These are phyloP conservation scores for Stachybotrys chartarum DNA, from an alignment of 2,329 filamentous ascomycete genomes.

Conservation along the genomic window DNA sequence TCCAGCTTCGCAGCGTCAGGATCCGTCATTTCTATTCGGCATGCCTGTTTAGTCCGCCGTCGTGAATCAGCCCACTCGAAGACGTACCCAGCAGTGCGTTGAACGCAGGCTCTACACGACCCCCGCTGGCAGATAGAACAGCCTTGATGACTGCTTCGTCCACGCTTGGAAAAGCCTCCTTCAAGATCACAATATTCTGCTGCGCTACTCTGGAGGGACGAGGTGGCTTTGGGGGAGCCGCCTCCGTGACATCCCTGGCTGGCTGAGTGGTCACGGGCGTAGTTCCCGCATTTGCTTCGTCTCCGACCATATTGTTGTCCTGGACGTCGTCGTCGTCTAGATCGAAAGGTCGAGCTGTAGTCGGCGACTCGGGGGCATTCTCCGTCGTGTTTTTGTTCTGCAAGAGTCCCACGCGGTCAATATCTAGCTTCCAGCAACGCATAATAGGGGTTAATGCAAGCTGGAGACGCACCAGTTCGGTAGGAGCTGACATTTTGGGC, in stretches of 20 bases:
- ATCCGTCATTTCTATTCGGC: slow-evolving; percentile 63
- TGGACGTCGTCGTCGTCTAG: slow-evolving; percentile 65
- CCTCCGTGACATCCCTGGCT: slow-evolving; percentile 24
- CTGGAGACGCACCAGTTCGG: slow-evolving; percentile 32
- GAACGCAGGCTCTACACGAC: slow-evolving; percentile 87
- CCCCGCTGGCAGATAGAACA: slow-evolving; percentile 77
- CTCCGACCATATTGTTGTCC: slow-evolving; percentile 45
- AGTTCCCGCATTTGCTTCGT: slow-evolving; percentile 26
- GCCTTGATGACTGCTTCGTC: slow-evolving; percentile 78
- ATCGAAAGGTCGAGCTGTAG: slow-evolving; percentile 57
- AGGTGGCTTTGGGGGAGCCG: slow-evolving; percentile 72
- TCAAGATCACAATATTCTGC: slow-evolving; percentile 80
- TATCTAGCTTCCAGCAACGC: slow-evolving; percentile 1
- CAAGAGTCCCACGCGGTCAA: slow-evolving; percentile 12
- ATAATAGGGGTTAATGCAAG: neutral
- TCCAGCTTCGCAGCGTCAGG: slow-evolving; percentile 57
- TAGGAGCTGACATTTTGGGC: slow-evolving; percentile 33
- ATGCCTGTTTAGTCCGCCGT: slow-evolving; percentile 5
- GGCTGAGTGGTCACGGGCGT: slow-evolving; percentile 9
- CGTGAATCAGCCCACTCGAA: neutral
- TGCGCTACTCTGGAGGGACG: slow-evolving; percentile 74
- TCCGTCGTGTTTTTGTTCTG: slow-evolving; percentile 37
- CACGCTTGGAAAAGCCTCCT: slow-evolving; percentile 86
- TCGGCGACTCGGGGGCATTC: slow-evolving; percentile 54
- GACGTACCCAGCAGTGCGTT: slow-evolving; percentile 76